Evolutionary conservation across 1,284 basidiomycete genomes (phyloP).

Genomic region (Dichomitus squalens): DNA sequence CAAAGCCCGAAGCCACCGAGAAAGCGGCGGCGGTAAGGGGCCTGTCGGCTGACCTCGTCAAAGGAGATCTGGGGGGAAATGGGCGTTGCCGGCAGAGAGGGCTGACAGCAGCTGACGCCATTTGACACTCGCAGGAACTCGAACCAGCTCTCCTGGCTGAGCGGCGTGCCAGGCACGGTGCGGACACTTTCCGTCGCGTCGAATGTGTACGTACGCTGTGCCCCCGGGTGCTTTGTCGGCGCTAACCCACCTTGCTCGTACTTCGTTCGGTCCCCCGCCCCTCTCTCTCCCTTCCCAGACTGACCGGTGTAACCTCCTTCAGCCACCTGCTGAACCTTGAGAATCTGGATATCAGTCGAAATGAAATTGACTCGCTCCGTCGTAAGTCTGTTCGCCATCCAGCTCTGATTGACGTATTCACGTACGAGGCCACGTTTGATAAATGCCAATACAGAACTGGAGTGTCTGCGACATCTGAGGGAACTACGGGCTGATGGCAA

Average conservation of each 20-base stretch:
- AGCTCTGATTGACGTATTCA: conserved; percentile 5
- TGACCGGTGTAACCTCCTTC: conserved; percentile 89
- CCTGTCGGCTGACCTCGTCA: neutral
- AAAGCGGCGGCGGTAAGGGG: neutral
- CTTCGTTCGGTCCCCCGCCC: too few relatives aligned
- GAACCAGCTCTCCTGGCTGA: conserved; percentile 86
- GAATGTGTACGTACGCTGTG: conserved; percentile 60
- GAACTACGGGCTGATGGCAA: conserved; percentile 91
- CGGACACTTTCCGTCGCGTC: conserved; percentile 81
- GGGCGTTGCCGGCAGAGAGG: conserved; percentile 9
- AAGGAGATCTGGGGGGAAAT: neutral
- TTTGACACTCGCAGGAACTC: conserved; percentile 56
- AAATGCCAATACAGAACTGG: conserved; percentile 60
- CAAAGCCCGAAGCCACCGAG: conserved; percentile 1
- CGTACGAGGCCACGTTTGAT: neutral
- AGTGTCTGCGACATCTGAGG: conserved; percentile 81
- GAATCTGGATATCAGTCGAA: conserved; percentile 88
- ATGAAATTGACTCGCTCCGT: conserved; percentile 84
- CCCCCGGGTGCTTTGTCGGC: neutral
- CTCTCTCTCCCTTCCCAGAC: conserved; percentile 37
- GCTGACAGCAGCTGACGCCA: conserved; percentile 12
- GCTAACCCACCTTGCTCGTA: conserved; percentile 6
- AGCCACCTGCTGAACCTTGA: conserved; percentile 86
- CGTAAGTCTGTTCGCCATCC: conserved; percentile 56
- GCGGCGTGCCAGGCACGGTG: conserved; percentile 78